Evolutionary conservation across 2,329 filamentous ascomycete species (phyloP).

Genomic region (Sporothrix variecibatus): DNA sequence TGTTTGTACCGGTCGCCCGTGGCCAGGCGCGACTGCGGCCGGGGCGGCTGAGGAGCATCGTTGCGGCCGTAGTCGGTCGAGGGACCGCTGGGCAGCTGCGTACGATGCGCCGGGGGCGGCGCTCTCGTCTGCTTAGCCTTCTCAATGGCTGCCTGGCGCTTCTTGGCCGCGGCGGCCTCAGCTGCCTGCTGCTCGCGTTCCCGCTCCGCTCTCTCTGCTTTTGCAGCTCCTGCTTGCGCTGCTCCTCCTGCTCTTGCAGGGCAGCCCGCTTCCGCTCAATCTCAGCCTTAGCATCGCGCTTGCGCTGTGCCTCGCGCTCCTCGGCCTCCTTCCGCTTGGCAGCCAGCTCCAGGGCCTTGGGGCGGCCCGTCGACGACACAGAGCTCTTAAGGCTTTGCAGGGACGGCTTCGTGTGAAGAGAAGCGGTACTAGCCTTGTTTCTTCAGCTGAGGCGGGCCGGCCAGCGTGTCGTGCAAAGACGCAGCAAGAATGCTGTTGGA

Average conservation of each 20-base stretch:
- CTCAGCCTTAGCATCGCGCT: conserved; percentile 79
- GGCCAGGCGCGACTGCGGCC: conserved; percentile 61
- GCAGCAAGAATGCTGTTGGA: conserved; percentile 60
- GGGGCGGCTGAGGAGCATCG: conserved; percentile 40
- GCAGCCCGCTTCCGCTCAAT: conserved; percentile 74
- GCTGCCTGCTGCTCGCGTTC: conserved; percentile 57
- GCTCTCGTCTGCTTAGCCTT: conserved; percentile 66
- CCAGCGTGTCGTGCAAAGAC: conserved; percentile 58
- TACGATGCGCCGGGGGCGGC: conserved; percentile 60
- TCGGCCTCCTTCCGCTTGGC: conserved; percentile 84
- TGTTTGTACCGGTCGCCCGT: conserved; percentile 52
- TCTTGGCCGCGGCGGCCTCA: conserved; percentile 58
- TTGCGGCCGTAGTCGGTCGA: conserved; percentile 45
- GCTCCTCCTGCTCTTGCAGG: conserved; percentile 62
- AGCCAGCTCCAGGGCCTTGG: conserved; percentile 72
- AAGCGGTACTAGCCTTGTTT: conserved; percentile 69
- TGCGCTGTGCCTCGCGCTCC: conserved; percentile 75
- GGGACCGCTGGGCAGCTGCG: conserved; percentile 53
- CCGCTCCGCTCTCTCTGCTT: conserved; percentile 62
- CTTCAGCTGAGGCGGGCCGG: conserved; percentile 47
- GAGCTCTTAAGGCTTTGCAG: conserved; percentile 65
- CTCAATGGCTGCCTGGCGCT: conserved; percentile 64
- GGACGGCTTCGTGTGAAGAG: conserved; percentile 61
- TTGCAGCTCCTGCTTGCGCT: conserved; percentile 62
- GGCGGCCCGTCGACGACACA: conserved; percentile 62